These are phyloP conservation scores for Vaccinium vitisidaea DNA, from an alignment of 148 eudicot genomes.

Conservation along the genomic window DNA sequence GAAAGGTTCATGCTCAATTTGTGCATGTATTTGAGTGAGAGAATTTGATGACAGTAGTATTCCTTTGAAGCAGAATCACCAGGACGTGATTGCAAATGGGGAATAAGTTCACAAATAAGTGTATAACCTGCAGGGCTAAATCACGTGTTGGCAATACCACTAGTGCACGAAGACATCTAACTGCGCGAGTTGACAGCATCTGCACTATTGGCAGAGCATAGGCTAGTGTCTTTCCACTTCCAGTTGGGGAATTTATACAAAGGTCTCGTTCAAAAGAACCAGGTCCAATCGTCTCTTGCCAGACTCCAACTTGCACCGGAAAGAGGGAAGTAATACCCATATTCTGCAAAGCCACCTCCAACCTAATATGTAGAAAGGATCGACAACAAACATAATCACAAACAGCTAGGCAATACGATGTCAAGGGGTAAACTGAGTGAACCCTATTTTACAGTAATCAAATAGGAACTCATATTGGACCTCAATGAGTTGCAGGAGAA, in stretches of 20 bases:
- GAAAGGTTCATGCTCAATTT: background rate
- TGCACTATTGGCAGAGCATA: constrained; percentile 91
- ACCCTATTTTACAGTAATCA: constrained; percentile 5
- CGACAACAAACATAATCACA: background rate
- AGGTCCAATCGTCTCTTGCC: constrained; percentile 96
- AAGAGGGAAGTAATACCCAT: constrained; percentile 70
- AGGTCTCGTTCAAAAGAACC: constrained; percentile 90
- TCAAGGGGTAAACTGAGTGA: background rate
- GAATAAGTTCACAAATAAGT: background rate
- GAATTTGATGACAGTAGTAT: background rate
- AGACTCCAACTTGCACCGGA: constrained; percentile 90
- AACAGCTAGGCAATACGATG: background rate
- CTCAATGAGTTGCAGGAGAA: background rate
- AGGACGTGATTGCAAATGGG: background rate
- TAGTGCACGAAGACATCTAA: constrained; percentile 80
- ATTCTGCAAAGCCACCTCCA: constrained; percentile 57
- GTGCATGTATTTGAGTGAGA: background rate
- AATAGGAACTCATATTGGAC: background rate
- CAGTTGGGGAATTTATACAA: constrained; percentile 91
- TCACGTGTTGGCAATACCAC: constrained; percentile 96
- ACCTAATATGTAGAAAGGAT: constrained; percentile 37
- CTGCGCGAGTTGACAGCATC: constrained; percentile 54
- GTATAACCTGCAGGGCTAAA: constrained; percentile 78
- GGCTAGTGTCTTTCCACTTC: constrained; percentile 92
- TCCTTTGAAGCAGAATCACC: background rate